These are phyloP conservation scores for Apium graveolens DNA, from an alignment of 129 eudicot genomes.

Conservation along the genomic window DNA sequence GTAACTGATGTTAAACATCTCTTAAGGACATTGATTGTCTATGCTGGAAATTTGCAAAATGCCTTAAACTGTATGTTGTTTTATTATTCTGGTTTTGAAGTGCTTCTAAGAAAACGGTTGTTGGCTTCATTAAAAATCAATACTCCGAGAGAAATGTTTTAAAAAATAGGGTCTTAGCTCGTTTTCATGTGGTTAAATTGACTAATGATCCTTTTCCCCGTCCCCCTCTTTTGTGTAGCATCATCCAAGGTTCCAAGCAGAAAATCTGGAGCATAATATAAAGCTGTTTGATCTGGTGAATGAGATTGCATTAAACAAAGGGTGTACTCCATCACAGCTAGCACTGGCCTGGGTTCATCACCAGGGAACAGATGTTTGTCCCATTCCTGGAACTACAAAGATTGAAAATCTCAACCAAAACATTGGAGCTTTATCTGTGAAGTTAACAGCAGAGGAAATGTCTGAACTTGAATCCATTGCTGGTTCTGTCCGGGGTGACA, in stretches of 20 bases:
- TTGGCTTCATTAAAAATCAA: background rate
- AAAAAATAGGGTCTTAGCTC: too few relatives aligned
- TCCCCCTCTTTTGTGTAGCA: background rate
- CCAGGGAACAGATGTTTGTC: conserved; percentile 4
- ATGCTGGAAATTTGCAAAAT: background rate
- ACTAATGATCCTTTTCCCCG: background rate
- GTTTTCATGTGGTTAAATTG: background rate
- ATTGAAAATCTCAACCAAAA: background rate
- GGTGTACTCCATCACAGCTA: conserved; percentile 1
- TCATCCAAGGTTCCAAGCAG: background rate
- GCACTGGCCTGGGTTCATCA: conserved; percentile 6
- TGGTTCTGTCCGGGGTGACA: background rate
- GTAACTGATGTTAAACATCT: background rate
- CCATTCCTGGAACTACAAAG: background rate
- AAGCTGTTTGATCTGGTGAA: background rate
- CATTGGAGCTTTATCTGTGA: background rate
- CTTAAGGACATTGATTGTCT: background rate
- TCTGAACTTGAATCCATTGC: conserved; percentile 2
- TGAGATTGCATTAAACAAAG: background rate
- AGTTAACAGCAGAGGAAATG: background rate
- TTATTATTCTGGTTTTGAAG: background rate
- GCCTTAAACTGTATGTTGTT: background rate
- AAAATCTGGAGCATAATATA: background rate
- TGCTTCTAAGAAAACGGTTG: background rate
- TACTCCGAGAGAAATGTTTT: background rate